These are phyloP conservation scores for Trichoderma arundinaceum DNA, from an alignment of 2,329 filamentous ascomycete genomes.

Conservation along the genomic window DNA sequence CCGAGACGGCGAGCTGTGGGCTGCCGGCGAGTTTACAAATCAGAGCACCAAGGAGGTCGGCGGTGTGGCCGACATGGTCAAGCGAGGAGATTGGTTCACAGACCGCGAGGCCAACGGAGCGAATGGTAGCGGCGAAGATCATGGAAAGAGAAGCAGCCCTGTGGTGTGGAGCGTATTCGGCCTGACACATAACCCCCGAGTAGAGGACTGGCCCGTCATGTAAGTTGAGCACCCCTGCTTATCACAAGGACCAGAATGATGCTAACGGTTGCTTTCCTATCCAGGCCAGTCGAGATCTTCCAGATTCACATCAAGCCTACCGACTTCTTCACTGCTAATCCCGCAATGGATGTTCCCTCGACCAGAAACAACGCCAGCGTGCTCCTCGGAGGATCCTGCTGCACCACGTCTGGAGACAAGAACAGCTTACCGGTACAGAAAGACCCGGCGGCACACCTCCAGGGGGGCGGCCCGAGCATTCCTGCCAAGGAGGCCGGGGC, in stretches of 20 bases:
- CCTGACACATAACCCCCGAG: conserved; percentile 55
- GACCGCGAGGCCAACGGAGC: conserved; percentile 32
- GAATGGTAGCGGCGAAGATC: conserved; percentile 15
- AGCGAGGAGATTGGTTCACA: conserved; percentile 54
- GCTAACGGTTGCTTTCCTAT: background rate
- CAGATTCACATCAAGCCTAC: conserved; percentile 50
- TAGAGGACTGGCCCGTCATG: conserved; percentile 60
- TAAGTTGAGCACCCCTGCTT: conserved; percentile 41
- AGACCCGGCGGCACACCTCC: conserved; percentile 43
- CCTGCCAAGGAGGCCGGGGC: conserved; percentile 35
- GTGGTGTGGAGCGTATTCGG: conserved; percentile 57
- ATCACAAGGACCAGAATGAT: background rate
- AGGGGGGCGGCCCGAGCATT: conserved; percentile 38
- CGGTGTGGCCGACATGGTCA: conserved; percentile 55
- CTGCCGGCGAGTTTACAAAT: conserved; percentile 58
- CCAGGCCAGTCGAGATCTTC: conserved; percentile 55
- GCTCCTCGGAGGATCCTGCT: conserved; percentile 47
- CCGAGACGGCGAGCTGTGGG: conserved; percentile 57
- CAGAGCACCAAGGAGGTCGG: conserved; percentile 52
- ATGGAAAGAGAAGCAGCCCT: conserved; percentile 41
- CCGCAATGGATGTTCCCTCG: conserved; percentile 53
- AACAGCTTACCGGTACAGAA: conserved; percentile 38
- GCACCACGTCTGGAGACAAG: conserved; percentile 20
- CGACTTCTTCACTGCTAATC: conserved; percentile 56
- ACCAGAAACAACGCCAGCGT: conserved; percentile 49